Percentiles rank a stretch among this genome's conserved stretches.
phyloP scores from a whole-genome alignment of 345 rosid species.

The Firmiana major region DNA sequence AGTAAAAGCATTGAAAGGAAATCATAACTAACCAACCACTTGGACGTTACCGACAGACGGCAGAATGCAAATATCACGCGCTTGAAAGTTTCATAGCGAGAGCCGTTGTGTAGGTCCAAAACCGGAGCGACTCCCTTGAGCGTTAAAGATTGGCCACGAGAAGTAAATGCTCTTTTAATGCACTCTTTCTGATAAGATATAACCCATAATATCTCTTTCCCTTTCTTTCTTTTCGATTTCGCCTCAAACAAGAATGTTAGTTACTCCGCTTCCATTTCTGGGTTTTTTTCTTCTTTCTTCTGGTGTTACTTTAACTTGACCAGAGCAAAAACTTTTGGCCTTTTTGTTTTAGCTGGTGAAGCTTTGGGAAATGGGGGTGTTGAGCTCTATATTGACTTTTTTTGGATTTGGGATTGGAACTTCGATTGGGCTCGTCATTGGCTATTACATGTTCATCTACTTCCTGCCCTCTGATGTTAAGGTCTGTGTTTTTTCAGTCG shows the following conservation, averaged over 20 bases:
- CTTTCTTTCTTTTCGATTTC: background rate
- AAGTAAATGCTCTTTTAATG: constrained; percentile 32
- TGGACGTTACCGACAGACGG: constrained; percentile 34
- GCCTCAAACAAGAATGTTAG: background rate
- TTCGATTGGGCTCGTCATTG: constrained; percentile 60
- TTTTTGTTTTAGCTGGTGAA: background rate
- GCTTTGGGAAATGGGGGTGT: constrained; percentile 49
- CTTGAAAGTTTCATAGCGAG: constrained; percentile 24
- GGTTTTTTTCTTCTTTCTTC: background rate
- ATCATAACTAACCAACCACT: constrained; percentile 19
- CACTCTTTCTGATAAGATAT: constrained; percentile 12
- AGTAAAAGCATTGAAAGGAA: too few species aligned
- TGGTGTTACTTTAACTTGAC: background rate
- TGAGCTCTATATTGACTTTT: constrained; percentile 56
- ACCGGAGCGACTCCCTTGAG: constrained; percentile 15
- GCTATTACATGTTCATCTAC: constrained; percentile 77
- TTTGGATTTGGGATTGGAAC: constrained; percentile 81
- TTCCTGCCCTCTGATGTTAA: constrained; percentile 63
- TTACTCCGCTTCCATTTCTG: background rate
- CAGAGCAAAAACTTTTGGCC: background rate
- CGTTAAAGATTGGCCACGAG: constrained; percentile 13
- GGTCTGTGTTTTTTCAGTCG: constrained; percentile 31
- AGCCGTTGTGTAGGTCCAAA: constrained; percentile 27
- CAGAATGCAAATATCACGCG: constrained; percentile 33
- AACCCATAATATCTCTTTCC: background rate